Evolutionary conservation across 768 basidiomycete genomes (phyloP).

Genomic region (Lentinula boryana): DNA sequence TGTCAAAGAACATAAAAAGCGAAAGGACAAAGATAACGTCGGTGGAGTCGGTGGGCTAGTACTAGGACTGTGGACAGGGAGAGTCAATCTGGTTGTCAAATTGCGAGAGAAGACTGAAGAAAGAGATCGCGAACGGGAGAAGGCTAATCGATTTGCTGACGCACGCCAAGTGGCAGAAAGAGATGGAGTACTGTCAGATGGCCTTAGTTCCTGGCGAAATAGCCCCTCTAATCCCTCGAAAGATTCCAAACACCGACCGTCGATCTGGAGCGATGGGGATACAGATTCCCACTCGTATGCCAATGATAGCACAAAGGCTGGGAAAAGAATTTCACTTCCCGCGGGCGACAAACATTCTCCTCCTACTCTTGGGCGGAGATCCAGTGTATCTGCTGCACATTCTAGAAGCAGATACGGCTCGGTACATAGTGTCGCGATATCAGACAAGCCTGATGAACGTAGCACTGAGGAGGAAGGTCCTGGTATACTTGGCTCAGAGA

Average conservation of each 20-base stretch:
- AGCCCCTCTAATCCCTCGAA: background rate
- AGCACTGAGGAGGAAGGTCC: constrained; percentile 15
- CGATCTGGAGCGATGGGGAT: constrained; percentile 8
- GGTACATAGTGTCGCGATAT: background rate
- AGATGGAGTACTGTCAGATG: constrained; percentile 5
- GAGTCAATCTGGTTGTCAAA: constrained; percentile 1
- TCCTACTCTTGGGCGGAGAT: background rate
- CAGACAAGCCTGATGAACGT: constrained; percentile 1
- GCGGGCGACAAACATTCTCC: background rate
- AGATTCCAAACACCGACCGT: background rate
- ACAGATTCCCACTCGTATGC: background rate
- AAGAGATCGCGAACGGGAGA: constrained; percentile 2
- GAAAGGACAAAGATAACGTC: constrained; percentile 19
- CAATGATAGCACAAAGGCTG: background rate
- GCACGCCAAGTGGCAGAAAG: constrained; percentile 10
- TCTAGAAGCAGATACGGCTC: constrained; percentile 1
- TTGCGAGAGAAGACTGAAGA: constrained; percentile 5
- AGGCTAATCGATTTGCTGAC: background rate
- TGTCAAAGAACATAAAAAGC: constrained; percentile 21
- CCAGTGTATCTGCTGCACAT: background rate
- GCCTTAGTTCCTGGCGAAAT: background rate
- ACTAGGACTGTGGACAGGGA: constrained; percentile 9
- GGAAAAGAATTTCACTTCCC: background rate
- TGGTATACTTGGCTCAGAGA: background rate
- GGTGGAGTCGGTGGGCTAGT: constrained; percentile 5